A percentile compares a stretch with the other conserved stretches of the same genome.
Evolutionary conservation across 805 yeast genomes (phyloP).

Genomic region (Priceomyces fermenticarens): DNA sequence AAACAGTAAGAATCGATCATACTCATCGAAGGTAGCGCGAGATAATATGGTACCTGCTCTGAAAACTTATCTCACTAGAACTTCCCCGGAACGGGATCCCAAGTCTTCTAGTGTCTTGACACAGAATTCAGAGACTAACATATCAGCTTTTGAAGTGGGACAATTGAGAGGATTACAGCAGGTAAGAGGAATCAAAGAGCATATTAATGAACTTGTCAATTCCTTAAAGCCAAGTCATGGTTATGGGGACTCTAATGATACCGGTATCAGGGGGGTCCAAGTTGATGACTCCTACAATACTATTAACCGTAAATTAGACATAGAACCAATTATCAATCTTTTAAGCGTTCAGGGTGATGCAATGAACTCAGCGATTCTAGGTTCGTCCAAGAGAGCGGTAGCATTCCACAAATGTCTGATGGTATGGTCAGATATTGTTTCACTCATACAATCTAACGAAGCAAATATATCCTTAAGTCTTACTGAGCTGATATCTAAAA

Average conservation of each 20-base stretch:
- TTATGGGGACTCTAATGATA: constrained; percentile 2
- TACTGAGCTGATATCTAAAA: constrained; percentile 7
- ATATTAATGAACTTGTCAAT: constrained; percentile 11
- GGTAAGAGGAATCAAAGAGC: constrained; percentile 19
- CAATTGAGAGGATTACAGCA: constrained; percentile 30
- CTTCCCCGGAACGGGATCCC: not conserved
- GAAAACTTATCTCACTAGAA: no score
- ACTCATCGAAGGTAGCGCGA: no score
- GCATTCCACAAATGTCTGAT: constrained; percentile 23
- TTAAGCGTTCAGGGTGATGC: constrained; percentile 29
- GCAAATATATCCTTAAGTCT: constrained; percentile 14
- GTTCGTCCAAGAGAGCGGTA: constrained; percentile 24
- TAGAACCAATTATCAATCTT: constrained; percentile 29
- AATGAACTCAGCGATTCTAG: constrained; percentile 18
- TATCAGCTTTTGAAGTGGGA: constrained; percentile 30
- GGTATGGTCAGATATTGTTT: constrained; percentile 26
- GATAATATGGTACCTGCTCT: no score
- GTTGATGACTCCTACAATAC: constrained; percentile 36
- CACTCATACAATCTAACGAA: constrained; percentile 24
- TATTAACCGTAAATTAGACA: constrained; percentile 27
- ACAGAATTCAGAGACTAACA: not conserved
- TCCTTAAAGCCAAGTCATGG: constrained; percentile 1
- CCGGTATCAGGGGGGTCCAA: not conserved
- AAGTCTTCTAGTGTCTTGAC: not conserved
- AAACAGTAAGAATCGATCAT: no score